Conservation (phyloP, 179 eudicot genomes). For the Kewa caespitosa region DNA sequence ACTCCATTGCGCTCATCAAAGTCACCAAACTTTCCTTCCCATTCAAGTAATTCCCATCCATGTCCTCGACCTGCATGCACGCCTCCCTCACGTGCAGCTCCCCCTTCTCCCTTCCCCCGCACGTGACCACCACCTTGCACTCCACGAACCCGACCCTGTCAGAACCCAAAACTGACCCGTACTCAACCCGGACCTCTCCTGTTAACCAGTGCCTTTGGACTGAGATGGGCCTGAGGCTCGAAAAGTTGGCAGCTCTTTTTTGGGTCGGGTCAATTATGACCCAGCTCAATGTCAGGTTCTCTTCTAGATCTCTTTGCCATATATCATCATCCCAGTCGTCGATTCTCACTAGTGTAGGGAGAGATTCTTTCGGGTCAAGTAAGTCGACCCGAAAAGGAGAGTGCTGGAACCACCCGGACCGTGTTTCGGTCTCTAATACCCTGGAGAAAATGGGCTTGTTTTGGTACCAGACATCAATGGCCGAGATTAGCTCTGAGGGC, state of each 20-base stretch:
- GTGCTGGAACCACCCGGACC: slow-evolving; percentile 16
- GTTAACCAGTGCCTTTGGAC: slow-evolving; percentile 53
- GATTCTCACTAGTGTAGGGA: slow-evolving; percentile 8
- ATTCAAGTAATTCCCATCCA: slow-evolving; percentile 45
- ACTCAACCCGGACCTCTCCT: slow-evolving; percentile 40
- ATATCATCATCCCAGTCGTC: slow-evolving; percentile 19
- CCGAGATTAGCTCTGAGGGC: slow-evolving; percentile 26
- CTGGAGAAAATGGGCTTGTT: slow-evolving; percentile 25
- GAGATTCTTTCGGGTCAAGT: slow-evolving; percentile 25
- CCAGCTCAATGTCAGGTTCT: slow-evolving; percentile 63
- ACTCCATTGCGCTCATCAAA: slow-evolving; percentile 40
- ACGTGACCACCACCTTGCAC: slow-evolving; percentile 44
- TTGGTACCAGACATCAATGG: slow-evolving; percentile 32
- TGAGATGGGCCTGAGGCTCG: slow-evolving; percentile 48
- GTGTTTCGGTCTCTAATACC: slow-evolving; percentile 26
- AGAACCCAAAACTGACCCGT: slow-evolving; percentile 30
- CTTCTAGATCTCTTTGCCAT: slow-evolving; percentile 21
- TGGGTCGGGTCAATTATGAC: slow-evolving; percentile 53
- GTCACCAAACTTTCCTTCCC: slow-evolving; percentile 50
- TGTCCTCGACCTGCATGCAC: slow-evolving; percentile 45
- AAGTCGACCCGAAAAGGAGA: slow-evolving; percentile 33
- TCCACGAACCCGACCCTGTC: slow-evolving; percentile 30
- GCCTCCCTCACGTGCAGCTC: slow-evolving; percentile 42
- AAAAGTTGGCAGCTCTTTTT: slow-evolving; percentile 44
- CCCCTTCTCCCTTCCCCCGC: slow-evolving; percentile 32